Conservation (phyloP, 1,284 basidiomycete species). For the Pseudozyma sp. region DNA sequence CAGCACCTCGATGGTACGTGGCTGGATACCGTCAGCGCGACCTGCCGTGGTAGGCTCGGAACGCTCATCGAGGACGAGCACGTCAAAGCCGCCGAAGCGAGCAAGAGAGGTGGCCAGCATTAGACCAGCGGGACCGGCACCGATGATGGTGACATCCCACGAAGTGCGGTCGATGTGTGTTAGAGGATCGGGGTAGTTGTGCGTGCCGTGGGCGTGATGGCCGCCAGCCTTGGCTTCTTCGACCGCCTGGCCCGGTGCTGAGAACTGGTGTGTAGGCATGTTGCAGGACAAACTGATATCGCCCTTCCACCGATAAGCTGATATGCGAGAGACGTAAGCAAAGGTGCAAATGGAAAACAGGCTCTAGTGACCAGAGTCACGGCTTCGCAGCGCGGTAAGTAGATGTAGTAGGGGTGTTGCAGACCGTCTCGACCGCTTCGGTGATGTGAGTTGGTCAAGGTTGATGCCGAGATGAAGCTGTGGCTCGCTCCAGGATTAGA, state of each 20-base stretch:
- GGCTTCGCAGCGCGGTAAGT: no score
- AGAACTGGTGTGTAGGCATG: conserved; percentile 43
- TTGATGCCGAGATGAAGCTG: no score
- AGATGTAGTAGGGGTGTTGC: no score
- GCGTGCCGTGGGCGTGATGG: conserved; percentile 57
- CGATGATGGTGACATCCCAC: conserved; percentile 64
- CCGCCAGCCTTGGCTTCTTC: conserved; percentile 55
- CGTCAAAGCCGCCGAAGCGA: conserved; percentile 61
- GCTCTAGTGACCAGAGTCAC: no score
- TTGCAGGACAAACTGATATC: no score
- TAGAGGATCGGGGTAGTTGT: conserved; percentile 58
- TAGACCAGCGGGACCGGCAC: conserved; percentile 66
- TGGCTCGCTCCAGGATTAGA: no score
- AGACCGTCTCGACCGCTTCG: no score
- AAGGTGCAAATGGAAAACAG: neutral
- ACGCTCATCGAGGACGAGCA: conserved; percentile 67
- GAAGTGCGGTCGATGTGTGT: conserved; percentile 53
- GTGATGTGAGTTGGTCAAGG: no score
- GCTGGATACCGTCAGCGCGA: conserved; percentile 70
- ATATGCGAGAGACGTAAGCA: neutral
- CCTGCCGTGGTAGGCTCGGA: conserved; percentile 69
- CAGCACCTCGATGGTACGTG: conserved; percentile 76
- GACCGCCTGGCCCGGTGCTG: conserved; percentile 45
- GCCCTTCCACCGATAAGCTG: neutral
- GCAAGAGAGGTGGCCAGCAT: conserved; percentile 63